Base-by-base conservation (phyloP, 805 yeast species). In the Candida ipomoeae region DNA sequence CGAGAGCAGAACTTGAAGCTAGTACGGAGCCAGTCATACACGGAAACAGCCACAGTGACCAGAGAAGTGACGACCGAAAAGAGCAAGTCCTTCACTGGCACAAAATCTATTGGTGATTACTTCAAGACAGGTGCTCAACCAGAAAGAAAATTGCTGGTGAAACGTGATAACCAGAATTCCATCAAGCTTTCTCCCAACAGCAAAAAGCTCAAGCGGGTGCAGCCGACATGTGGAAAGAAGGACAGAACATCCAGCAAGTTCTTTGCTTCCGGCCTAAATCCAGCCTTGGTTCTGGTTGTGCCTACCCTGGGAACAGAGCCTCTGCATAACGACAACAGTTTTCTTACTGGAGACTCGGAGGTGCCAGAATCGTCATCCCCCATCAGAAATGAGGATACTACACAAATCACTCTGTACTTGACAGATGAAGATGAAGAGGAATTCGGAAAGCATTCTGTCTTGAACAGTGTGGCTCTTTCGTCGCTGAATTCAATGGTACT, bases 1-100 rank as follows among this genome's bases (percentile, higher is more conserved):
- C 68, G 85, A 55, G 85, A 81, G 51, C 70, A 64, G 44, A 62
- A 62, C 44, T 53, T 75, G 40, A 41, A 54, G 15, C 40, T 46
- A 20, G 32, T 52, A 39, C 55, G 56, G 47, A 55, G 60, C 48
- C 32, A 37, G 17, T 56, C 60, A 15, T 26, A 46, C 40, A 11
- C 32, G 10, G 15, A 39, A 6, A 23, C 33, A 13, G 11, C 33
- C 15, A 5, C 43, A 15, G 43, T 40, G 33, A 14, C 21, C 18
- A 44, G 15, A 8, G 38, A 17, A 40, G 33, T 40, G 43, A 26
- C 43, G 21, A 26, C 43, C 29, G 33, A 23, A 5, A 42, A 36
- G n/a, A 47, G 49, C 43, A 44, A 53, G 44, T 55, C 56, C 5
- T 52, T 48, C 17, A 29, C 52, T 8, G 32, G 34, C 34, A 14